Base-by-base conservation (phyloP, 1,139 yeast species). In the Kurtzmaniella natalensis region DNA sequence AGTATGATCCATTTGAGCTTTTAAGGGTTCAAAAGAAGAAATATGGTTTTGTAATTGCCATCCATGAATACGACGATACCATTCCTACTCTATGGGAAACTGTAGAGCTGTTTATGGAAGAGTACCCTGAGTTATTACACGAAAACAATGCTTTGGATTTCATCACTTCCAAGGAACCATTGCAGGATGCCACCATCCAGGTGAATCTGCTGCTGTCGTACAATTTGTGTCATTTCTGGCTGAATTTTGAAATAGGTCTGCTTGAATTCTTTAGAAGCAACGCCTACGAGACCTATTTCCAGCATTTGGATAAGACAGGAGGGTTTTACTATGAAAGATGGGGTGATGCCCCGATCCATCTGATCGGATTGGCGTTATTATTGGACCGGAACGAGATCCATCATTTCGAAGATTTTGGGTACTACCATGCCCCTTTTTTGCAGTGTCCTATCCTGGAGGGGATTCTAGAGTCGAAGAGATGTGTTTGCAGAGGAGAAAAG, bases 331-430 rank as follows among this genome's bases (percentile, higher is more conserved):
- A 87, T 52, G 94, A 83, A 57, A 66, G 98, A 44, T 92, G 97
- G 98, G 98, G 98, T 3, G 98, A 92, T 61, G 97, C 97, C 0
- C 97, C 98, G 0, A 95, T 92, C 5, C 97, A 92, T 56, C 71
- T 95, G 0, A 72, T 89, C 22, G 97, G 79, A 0, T 75, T 81
- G 4, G 60, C 80, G 1, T 55, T 89, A 23, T 59, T 92, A 34
- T 64, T 87, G 36, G 86, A 84, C 49, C 76, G 69, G 40, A 57
- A 75, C 29, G 78, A 81, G 47, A 72, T 92, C 33, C 89, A 85
- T 49, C 95, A 88, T 57, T 89, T 92, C 55, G 94, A 88, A 43
- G 96, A 88, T 50, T 72, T 92, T 19, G 97, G 96, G 0, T 92
- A 92, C 57, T 72, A 55, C 46, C 97, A 92, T 59, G 64, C 73